A percentile compares a stretch with the other conserved stretches of the same genome.
Evolutionary conservation across 345 rosid genomes (phyloP).

Genomic region (Pugionium dolabratum): DNA sequence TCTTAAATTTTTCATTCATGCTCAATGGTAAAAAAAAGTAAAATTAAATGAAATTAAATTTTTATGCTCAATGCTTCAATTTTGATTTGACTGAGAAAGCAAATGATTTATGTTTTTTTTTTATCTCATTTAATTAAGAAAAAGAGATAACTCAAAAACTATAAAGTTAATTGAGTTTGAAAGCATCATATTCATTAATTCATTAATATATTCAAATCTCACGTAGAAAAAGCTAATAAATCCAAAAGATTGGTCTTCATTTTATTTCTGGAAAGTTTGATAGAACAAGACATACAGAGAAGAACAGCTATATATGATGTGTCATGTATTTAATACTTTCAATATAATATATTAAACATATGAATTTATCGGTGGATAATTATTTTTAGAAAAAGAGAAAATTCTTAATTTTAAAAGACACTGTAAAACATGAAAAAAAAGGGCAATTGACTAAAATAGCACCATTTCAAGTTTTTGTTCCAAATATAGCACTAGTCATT

Average conservation of each 20-base stretch:
- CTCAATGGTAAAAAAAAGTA: too few relatives aligned
- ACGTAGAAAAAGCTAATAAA: constrained; percentile 23
- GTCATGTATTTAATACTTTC: constrained; percentile 4
- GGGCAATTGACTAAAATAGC: too few relatives aligned
- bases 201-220: constrained; percentile 24
- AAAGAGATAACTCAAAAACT: neutral
- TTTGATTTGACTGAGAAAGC: neutral
- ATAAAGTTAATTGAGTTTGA: neutral
- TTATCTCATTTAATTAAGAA: neutral
- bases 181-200: constrained; percentile 5
- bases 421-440: too few relatives aligned
- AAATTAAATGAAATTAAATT: too few relatives aligned
- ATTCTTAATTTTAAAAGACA: too few relatives aligned
- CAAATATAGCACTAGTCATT: too few relatives aligned
- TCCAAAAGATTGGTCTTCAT: constrained; percentile 42
- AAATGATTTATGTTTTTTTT: neutral
- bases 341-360: constrained; percentile 1
- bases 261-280: constrained; percentile 21
- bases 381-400: neutral
- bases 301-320: constrained; percentile 18
- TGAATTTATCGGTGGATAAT: constrained; percentile 3
- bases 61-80: too few relatives aligned
- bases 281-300: constrained; percentile 24
- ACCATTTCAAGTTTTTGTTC: too few relatives aligned
- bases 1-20: too few relatives aligned